Evolutionary conservation across 176 grass and related monocot species (phyloP), one percentile per base, ranked within the genome.

Genomic region (Eleusine coracana): DNA sequence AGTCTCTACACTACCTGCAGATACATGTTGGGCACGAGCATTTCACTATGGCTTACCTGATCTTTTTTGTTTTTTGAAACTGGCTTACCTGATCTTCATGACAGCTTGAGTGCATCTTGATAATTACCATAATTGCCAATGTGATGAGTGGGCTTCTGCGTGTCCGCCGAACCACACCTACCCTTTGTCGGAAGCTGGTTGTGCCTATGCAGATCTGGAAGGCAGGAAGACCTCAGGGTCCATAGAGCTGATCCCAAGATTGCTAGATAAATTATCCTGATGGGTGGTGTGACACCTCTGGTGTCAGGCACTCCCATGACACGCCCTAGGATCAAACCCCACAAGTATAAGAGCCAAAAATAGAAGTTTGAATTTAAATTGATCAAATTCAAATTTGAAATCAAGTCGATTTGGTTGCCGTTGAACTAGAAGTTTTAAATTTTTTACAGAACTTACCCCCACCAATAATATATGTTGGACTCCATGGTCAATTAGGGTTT

Each of bases 141-240:
- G 70, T 91, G 15, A 80, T 62, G 6, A 78, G 29, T 13, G 93
- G 88, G 5, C 73, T 96, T 74, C 73, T 96, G 66, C 90, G 80
- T 5, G 56, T 51, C 18, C 90, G 86, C 5, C 89, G 20, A 91
- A 91, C 71, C 93, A 92, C 63, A 86, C 80, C 0, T 96, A 96
- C 61, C 86, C 82, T 3, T 64, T 91, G 83, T 89, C 80, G 3
- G 86, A 96, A 52, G 93, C 90, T 61, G 79, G 80, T 16, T 67
- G 73, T 1, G 93, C 86, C 3, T 90, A 96, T 40, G 83, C 88
- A 0, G 88, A 96, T 68, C 90, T 96, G 12, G 88, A 96, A 63
- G 68, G 75, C 31, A 66, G 93, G 44, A 96, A 79, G 66, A 96
- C 90, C 51, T 86, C 76, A 3, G 93, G 93, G 7, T 92, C 93